Evolutionary conservation across 73 alveolate species (phyloP).

Genomic region (Paramecium sexaurelia): DNA sequence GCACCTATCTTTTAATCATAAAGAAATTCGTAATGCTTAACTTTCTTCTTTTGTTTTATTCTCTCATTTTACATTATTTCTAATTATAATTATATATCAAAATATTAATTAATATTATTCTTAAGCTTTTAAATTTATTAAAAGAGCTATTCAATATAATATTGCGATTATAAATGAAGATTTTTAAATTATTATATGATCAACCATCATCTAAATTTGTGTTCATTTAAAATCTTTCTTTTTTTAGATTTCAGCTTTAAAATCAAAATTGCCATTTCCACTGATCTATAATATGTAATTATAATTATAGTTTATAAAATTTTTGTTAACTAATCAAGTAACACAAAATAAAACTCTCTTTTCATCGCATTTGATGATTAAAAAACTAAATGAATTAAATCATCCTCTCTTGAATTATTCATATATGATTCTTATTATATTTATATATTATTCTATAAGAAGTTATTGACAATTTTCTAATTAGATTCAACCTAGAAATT

Average conservation of each 20-base stretch:
- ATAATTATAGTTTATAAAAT: neutral
- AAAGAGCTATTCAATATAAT: neutral
- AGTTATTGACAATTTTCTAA: neutral
- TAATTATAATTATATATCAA: neutral
- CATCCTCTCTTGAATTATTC: neutral
- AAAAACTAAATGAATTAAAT: neutral
- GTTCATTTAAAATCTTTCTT: neutral
- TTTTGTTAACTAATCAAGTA: neutral
- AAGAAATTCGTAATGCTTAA: slow-evolving; percentile 10
- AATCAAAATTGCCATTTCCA: neutral
- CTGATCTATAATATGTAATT: neutral
- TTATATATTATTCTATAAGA: neutral
- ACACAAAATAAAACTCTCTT: neutral
- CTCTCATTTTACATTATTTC: slow-evolving; percentile 20
- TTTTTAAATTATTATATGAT: neutral
- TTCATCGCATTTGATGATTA: too few species aligned
- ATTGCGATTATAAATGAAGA: neutral
- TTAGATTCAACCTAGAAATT: neutral
- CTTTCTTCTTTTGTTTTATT: slow-evolving; percentile 1
- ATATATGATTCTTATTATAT: neutral
- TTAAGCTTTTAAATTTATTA: neutral
- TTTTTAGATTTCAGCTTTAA: neutral
- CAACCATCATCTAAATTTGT: neutral
- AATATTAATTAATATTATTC: neutral
- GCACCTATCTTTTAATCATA: neutral